Evolutionary conservation across 2,329 filamentous ascomycete genomes (phyloP), one percentile per base, ranked within the genome.

Genomic region (Hirsutella rhossiliensis): DNA sequence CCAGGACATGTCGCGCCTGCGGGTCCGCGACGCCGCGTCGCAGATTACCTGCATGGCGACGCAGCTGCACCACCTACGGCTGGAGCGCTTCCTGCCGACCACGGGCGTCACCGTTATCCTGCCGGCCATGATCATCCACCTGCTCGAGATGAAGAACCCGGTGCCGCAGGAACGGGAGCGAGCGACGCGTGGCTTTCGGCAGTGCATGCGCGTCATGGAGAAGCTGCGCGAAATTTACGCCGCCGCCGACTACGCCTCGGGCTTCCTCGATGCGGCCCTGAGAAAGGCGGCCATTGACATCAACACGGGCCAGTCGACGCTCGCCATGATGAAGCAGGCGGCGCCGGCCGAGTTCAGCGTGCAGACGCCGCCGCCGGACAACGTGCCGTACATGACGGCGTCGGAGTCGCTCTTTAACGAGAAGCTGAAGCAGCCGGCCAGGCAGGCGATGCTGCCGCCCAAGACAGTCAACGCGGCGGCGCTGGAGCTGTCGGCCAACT

Each of bases 191-290:
- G 86, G 87, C 18, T 95, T 95, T 67, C 84, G 83, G 53, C 83
- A 88, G 59, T 96, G 90, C 65, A 95, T 96, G 87, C 77, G 82
- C 40, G 87, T 95, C 47, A 84, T 96, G 71, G 82, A 88, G 59
- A 83, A 82, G 50, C 73, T 97, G 17, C 80, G 88, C 32, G 87
- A 95, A 56, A 86, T 88, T 28, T 96, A 97, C 56, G 82, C 88
- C 0, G 88, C 89, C 0, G 90, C 90, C n/a, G 89, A 96, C 62
- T 95, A 92, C 55, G 88, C 87, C n/a, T 90, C 86, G 1, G 86
- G 86, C 3, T 96, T 96, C 67, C 73, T 96, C n/a, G 87, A 94
- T 59, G 87, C 88, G 1, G 87, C 88, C 1, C 84, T 95, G 49
- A 81, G 85, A 49, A 94, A 94, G 66, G 87, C 87, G 9, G 80